Evolutionary conservation across 1,284 basidiomycete species (phyloP).

Genomic region (Termitomyces sp.): DNA sequence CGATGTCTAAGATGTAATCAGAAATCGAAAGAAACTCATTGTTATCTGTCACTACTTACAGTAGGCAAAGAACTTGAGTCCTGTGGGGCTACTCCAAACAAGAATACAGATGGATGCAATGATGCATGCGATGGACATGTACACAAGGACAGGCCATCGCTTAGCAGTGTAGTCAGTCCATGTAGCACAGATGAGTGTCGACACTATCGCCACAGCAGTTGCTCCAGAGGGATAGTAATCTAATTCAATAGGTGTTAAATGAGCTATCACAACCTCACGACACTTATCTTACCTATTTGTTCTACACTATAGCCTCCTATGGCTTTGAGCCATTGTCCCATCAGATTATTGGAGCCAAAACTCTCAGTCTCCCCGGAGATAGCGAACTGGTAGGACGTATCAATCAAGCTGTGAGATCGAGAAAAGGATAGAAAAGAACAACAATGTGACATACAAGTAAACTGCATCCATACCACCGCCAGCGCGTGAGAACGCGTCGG

Average conservation of each 20-base stretch:
- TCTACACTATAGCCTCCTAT: conserved; percentile 57
- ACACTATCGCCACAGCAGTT: conserved; percentile 60
- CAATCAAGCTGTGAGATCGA: neutral
- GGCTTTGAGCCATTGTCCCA: conserved; percentile 71
- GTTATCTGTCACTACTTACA: conserved; percentile 33
- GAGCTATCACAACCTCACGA: neutral
- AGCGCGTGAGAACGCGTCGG: conserved; percentile 51
- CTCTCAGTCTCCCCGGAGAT: conserved; percentile 66
- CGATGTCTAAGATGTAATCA: conserved; percentile 36
- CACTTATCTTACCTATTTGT: conserved; percentile 40
- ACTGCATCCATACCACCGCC: conserved; percentile 70
- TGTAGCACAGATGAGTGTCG: conserved; percentile 56
- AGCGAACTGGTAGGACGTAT: conserved; percentile 39
- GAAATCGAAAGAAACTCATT: neutral
- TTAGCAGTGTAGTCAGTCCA: conserved; percentile 55
- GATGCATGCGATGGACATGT: conserved; percentile 53
- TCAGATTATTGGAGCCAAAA: conserved; percentile 69
- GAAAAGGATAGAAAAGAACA: neutral
- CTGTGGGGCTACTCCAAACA: conserved; percentile 49
- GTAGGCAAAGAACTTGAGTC: conserved; percentile 64
- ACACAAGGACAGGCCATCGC: conserved; percentile 62
- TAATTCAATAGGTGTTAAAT: conserved; percentile 15
- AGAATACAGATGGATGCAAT: conserved; percentile 53
- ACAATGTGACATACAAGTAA: conserved; percentile 39
- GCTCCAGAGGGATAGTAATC: conserved; percentile 65